phyloP scores from a whole-genome alignment of 2,329 filamentous ascomycete species.

The Paecilomyces sp. region DNA sequence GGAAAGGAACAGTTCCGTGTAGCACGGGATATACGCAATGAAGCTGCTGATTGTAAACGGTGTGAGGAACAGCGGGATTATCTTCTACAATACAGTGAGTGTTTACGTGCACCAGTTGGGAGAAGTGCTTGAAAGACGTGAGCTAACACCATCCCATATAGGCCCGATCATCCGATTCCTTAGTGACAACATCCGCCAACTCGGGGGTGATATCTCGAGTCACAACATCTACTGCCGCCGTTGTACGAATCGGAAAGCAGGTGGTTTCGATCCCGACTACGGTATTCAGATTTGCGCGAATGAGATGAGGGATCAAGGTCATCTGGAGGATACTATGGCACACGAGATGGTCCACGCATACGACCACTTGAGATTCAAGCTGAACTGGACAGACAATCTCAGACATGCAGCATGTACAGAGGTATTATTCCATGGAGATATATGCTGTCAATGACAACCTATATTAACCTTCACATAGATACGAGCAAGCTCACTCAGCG shows the following conservation, averaged over 20 bases:
- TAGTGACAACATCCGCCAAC: conserved; percentile 67
- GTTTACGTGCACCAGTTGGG: neutral
- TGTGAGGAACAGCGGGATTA: conserved; percentile 81
- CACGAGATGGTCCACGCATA: conserved; percentile 99
- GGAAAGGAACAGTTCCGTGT: conserved; percentile 71
- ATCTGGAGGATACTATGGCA: conserved; percentile 86
- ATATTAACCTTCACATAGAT: conserved; percentile 51
- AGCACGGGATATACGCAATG: conserved; percentile 66
- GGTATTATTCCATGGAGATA: conserved; percentile 42
- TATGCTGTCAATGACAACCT: neutral
- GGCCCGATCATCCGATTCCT: conserved; percentile 81
- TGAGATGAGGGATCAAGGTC: conserved; percentile 68
- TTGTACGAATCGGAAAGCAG: conserved; percentile 65
- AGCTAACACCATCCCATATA: conserved; percentile 12
- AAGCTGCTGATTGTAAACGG: conserved; percentile 67
- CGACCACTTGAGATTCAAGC: conserved; percentile 86
- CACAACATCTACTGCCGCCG: conserved; percentile 75
- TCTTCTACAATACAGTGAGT: conserved; percentile 65
- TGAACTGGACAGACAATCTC: conserved; percentile 73
- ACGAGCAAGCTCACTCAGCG: conserved; percentile 82
- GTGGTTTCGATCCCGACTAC: conserved; percentile 78
- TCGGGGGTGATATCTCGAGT: conserved; percentile 68
- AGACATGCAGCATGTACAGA: conserved; percentile 91
- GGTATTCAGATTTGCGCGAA: conserved; percentile 93
- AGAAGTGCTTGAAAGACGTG: neutral